A percentile compares a stretch with the other conserved stretches of the same genome.
Evolutionary conservation across 192 early-diverging fungal species (phyloP).

Genomic region (Cladochytrium replicatum): DNA sequence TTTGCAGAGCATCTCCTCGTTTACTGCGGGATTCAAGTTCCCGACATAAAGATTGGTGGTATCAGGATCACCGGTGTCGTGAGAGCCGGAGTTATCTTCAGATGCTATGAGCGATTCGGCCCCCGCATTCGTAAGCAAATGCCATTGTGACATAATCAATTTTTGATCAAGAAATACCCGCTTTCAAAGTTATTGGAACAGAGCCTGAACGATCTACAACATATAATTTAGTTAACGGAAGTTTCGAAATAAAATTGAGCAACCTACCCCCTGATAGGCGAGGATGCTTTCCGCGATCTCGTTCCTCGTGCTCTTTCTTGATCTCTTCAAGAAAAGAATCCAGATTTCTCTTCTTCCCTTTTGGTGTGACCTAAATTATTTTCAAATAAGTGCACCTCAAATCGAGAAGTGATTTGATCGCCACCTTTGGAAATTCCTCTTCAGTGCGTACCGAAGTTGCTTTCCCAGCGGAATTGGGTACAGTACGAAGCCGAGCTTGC

Average conservation of each 20-base stretch:
- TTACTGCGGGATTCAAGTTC: slow-evolving; percentile 62
- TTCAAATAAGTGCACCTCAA: no score
- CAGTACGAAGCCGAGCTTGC: no score
- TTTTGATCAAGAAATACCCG: background rate
- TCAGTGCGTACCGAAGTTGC: no score
- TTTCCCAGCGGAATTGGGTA: no score
- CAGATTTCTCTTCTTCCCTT: slow-evolving; percentile 62
- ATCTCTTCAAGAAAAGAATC: slow-evolving; percentile 79
- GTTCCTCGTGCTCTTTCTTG: slow-evolving; percentile 64
- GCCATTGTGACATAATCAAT: background rate
- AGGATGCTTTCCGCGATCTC: slow-evolving; percentile 40
- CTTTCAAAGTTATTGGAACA: slow-evolving; percentile 7
- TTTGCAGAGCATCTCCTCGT: slow-evolving; percentile 61
- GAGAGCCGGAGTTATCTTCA: slow-evolving; percentile 40
- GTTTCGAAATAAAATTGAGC: background rate
- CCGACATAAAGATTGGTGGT: slow-evolving; percentile 83
- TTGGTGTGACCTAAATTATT: slow-evolving; percentile 33
- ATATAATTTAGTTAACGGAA: no score
- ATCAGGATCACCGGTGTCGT: slow-evolving; percentile 59
- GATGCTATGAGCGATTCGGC: slow-evolving; percentile 7
- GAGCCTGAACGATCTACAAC: background rate
- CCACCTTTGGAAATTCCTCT: no score
- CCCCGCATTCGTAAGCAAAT: background rate
- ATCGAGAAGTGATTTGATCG: no score
- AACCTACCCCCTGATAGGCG: no score